These are phyloP conservation scores for Caulochytrium protostelioides DNA, from an alignment of 371 early-diverging fungal genomes.

Conservation along the genomic window DNA sequence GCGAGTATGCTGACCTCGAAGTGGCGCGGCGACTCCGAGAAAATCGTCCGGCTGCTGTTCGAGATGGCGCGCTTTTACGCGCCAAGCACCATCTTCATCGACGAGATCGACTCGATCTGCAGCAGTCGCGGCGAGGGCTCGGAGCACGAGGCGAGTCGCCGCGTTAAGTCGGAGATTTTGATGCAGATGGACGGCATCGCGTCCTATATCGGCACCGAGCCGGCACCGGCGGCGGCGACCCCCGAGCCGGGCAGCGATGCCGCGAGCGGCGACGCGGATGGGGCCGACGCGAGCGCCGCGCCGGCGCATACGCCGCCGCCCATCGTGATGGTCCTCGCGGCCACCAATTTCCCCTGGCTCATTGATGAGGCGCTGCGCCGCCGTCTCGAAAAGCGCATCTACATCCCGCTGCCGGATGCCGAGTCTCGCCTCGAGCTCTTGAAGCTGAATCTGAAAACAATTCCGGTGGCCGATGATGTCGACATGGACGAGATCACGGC, in stretches of 20 bases:
- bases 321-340: slow-evolving; percentile 33
- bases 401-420: slow-evolving; percentile 31
- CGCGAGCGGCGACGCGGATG: background rate
- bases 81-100: slow-evolving; percentile 35
- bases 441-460: slow-evolving; percentile 15
- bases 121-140: slow-evolving; percentile 20
- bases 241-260: no score
- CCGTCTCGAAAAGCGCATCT: slow-evolving; percentile 30
- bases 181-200: slow-evolving; percentile 40
- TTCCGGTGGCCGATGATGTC: slow-evolving; percentile 15
- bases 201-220: slow-evolving; percentile 3
- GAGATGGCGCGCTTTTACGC: slow-evolving; percentile 33
- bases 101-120: slow-evolving; percentile 35
- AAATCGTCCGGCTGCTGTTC: slow-evolving; percentile 31
- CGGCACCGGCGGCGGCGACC: no score
- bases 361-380: slow-evolving; percentile 31
- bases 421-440: slow-evolving; percentile 24
- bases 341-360: slow-evolving; percentile 37
- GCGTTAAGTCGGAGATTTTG: slow-evolving; percentile 33
- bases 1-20: slow-evolving; percentile 28
- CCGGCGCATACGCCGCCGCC: slow-evolving; percentile 1
- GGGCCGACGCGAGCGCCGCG: background rate
- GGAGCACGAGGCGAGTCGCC: slow-evolving; percentile 30
- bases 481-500: slow-evolving; percentile 19
- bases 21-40: slow-evolving; percentile 36